A percentile compares a stretch with the other conserved stretches of the same genome.
Conservation (phyloP, 2,329 filamentous ascomycete genomes). For the Cordyceps cateniannulata region DNA sequence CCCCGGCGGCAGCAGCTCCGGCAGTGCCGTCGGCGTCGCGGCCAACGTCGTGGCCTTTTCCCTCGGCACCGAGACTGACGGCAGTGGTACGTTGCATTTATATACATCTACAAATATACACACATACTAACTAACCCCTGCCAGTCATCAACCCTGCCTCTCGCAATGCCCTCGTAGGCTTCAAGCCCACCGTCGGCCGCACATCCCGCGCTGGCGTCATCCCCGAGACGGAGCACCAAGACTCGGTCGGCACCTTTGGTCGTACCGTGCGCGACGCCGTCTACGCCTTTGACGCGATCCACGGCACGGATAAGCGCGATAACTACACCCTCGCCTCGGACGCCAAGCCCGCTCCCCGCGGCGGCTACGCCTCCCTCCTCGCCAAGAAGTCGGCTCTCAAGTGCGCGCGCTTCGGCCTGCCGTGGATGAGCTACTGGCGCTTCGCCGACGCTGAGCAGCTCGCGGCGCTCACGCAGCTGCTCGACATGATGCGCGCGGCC, state of each 20-base stretch:
- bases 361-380: constrained; percentile 53
- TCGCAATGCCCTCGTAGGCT: constrained; percentile 61
- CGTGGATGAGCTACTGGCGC: constrained; percentile 66
- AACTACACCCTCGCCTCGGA: constrained; percentile 58
- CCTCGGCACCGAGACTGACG: constrained; percentile 70
- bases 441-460: constrained; percentile 51
- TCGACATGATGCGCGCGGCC: constrained; percentile 49
- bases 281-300: constrained; percentile 61
- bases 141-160: constrained; percentile 64
- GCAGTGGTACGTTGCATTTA: constrained; percentile 39
- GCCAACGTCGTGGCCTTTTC: constrained; percentile 58
- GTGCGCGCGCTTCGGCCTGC: constrained; percentile 61
- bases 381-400: constrained; percentile 44
- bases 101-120: neutral
- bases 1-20: constrained; percentile 63
- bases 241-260: constrained; percentile 62
- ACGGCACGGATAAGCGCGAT: constrained; percentile 55
- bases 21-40: constrained; percentile 57
- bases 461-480: constrained; percentile 36
- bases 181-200: constrained; percentile 70
- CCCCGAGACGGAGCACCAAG: constrained; percentile 61
- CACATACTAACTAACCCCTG: neutral
- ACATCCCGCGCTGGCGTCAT: constrained; percentile 59
- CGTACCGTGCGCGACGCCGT: constrained; percentile 63
- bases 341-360: constrained; percentile 41